These are phyloP conservation scores for Phyllosticta capitalensis DNA, from an alignment of 2,329 filamentous ascomycete species.

Conservation along the genomic window DNA sequence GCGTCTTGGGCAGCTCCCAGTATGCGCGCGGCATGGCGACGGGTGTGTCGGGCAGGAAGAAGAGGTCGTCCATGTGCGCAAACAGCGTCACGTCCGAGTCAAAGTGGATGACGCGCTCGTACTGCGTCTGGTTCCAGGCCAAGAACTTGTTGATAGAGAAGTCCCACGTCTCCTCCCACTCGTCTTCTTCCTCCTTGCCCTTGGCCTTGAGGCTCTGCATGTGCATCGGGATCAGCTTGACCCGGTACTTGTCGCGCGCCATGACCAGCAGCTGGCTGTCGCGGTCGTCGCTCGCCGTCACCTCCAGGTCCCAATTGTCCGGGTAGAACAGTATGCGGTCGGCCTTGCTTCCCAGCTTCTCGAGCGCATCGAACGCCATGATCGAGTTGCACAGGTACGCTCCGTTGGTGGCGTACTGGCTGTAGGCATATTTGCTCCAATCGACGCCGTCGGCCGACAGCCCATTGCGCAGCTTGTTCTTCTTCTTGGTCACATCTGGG, in stretches of 20 bases:
- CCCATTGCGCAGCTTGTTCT: conserved; percentile 2
- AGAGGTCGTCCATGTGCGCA: conserved; percentile 58
- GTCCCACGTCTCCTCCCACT: conserved; percentile 42
- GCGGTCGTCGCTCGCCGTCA: conserved; percentile 22
- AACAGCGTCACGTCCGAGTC: conserved; percentile 58
- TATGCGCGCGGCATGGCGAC: conserved; percentile 64
- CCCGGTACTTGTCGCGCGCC: conserved; percentile 41
- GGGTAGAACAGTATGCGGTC: conserved; percentile 39
- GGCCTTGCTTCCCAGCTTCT: conserved; percentile 33
- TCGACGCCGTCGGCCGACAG: conserved; percentile 17
- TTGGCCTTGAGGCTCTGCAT: conserved; percentile 28
- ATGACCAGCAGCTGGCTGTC: conserved; percentile 39
- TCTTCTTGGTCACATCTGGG: too few species aligned
- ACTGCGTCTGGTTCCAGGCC: conserved; percentile 58
- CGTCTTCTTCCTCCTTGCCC: neutral
- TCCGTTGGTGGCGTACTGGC: conserved; percentile 34
- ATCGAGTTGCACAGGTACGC: conserved; percentile 35
- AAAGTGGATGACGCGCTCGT: conserved; percentile 47
- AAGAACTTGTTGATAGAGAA: conserved; percentile 59
- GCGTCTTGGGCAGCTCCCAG: conserved; percentile 45
- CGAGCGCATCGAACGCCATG: conserved; percentile 36
- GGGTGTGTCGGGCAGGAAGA: conserved; percentile 51
- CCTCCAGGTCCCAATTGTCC: conserved; percentile 27
- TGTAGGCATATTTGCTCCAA: conserved; percentile 34
- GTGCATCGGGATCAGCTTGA: conserved; percentile 39